Base-by-base conservation (phyloP, 2,329 filamentous ascomycete genomes). In the Venturiaceae sp. region DNA sequence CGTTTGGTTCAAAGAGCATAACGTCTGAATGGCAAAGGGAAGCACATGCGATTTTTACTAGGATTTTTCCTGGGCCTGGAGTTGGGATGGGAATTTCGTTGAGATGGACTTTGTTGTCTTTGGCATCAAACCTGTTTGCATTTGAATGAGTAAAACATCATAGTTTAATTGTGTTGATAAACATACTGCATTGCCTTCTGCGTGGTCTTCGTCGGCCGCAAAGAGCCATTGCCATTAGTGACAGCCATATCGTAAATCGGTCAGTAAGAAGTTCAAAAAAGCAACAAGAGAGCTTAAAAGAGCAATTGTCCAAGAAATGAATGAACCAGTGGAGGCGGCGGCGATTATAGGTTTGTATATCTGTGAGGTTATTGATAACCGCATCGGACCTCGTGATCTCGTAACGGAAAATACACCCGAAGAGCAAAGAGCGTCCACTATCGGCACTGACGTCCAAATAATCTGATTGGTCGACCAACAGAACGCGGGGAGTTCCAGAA, bases 21-120 rank as follows among this genome's bases (percentile, higher is more conserved):
- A 73, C 62, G 56, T 75, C 73, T 1, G 70, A 70, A 60, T 74
- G 72, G 62, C 72, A 74, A 9, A 75, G 66, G 0, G 71, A 73
- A 5, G 73, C 72, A 54, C 66, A 72, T 34, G 63, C 63, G 16
- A 74, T 69, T 53, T 73, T 72, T 23, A 74, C 67, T 16, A 75
- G 66, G 23, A 75, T 39, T 62, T 79, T 67, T 61, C 76, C 72
- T 26, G 69, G 68, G 32, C 67, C 67, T 3, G 75, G 74, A 30
- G 66, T 65, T 3, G 77, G 76, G 34, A 78, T 69, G 8, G 75
- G 71, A 30, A 79, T 66, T 41, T 73, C 66, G 57, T 78, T 77
- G 58, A 78, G 70, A 36, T 71, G 66, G 11, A 74, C 63, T 56
- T 69, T 68, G 58, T 72, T 71, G 60, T 71, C 69, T 33, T 65